Evolutionary conservation across 768 basidiomycete species (phyloP).

Genomic region (Suillus placidus): DNA sequence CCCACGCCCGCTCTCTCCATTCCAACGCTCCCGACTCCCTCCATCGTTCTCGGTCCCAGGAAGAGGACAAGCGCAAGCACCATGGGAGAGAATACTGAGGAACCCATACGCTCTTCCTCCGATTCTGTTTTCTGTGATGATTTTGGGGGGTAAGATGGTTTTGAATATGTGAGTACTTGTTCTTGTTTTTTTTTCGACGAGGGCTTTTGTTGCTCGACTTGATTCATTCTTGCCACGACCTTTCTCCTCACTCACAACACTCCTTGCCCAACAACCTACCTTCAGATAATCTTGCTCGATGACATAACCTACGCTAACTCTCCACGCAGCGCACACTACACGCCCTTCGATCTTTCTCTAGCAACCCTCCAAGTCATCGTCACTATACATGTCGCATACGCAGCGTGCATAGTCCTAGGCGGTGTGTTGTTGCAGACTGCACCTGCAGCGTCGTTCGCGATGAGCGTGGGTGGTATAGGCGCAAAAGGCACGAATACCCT

Average conservation of each 20-base stretch:
- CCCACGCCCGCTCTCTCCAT: neutral
- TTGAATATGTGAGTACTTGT: constrained; percentile 56
- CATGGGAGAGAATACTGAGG: constrained; percentile 43
- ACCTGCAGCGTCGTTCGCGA: constrained; percentile 43
- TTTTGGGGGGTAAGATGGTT: constrained; percentile 54
- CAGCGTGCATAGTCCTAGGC: constrained; percentile 81
- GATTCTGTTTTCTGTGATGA: constrained; percentile 54
- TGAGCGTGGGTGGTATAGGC: neutral
- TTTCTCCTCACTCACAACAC: neutral
- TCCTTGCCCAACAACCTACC: neutral
- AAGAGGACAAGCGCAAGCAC: neutral
- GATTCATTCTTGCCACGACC: neutral
- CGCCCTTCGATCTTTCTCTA: constrained; percentile 80
- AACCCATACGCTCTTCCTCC: constrained; percentile 80
- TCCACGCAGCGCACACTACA: constrained; percentile 52
- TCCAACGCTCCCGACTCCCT: neutral
- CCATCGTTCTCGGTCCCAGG: neutral
- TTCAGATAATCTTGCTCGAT: neutral
- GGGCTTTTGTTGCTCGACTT: constrained; percentile 1
- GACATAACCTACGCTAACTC: neutral
- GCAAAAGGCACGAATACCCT: constrained; percentile 18
- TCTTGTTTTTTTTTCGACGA: constrained; percentile 6
- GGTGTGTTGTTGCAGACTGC: constrained; percentile 89
- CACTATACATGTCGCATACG: constrained; percentile 84
- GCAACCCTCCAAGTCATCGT: constrained; percentile 75